phyloP scores from a whole-genome alignment of 352 stramenopile genomes.

The Phytophthora sp. region DNA sequence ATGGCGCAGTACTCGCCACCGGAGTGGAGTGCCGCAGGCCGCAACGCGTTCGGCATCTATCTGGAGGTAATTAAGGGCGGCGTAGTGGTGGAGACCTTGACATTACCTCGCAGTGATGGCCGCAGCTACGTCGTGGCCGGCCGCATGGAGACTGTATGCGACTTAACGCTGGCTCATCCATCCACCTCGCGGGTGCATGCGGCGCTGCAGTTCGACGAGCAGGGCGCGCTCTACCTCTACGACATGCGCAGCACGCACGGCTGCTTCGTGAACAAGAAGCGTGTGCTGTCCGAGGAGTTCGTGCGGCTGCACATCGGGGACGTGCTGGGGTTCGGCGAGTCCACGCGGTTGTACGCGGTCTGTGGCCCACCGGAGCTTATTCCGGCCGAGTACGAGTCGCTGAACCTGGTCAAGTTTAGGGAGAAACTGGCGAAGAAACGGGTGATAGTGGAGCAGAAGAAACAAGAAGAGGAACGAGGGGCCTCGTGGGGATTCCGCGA shows the following conservation, averaged over 20 bases:
- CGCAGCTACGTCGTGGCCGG: slow-evolving; percentile 61
- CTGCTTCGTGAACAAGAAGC: slow-evolving; percentile 87
- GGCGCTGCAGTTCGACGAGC: slow-evolving; percentile 68
- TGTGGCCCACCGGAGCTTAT: slow-evolving; percentile 70
- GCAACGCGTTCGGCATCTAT: slow-evolving; percentile 62
- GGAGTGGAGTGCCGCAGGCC: slow-evolving; percentile 50
- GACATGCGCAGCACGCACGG: slow-evolving; percentile 86
- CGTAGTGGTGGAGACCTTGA: slow-evolving; percentile 54
- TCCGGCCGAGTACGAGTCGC: slow-evolving; percentile 80
- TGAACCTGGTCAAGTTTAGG: slow-evolving; percentile 46
- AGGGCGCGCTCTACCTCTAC: slow-evolving; percentile 71
- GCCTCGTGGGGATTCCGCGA: slow-evolving; percentile 87
- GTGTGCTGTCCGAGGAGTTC: slow-evolving; percentile 51
- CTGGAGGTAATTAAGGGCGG: slow-evolving; percentile 77
- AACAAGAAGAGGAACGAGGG: slow-evolving; percentile 39
- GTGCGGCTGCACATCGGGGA: slow-evolving; percentile 80
- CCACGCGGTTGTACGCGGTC: slow-evolving; percentile 81
- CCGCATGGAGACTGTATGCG: slow-evolving; percentile 65
- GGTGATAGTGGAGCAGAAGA: slow-evolving; percentile 27
- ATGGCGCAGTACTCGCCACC: slow-evolving; percentile 55
- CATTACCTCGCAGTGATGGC: slow-evolving; percentile 31
- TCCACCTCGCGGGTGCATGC: slow-evolving; percentile 83
- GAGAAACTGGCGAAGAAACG: slow-evolving; percentile 38
- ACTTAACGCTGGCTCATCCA: slow-evolving; percentile 74
- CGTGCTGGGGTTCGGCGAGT: slow-evolving; percentile 89